Evolutionary conservation across 345 rosid species (phyloP).

Genomic region (Citropsis articulata): DNA sequence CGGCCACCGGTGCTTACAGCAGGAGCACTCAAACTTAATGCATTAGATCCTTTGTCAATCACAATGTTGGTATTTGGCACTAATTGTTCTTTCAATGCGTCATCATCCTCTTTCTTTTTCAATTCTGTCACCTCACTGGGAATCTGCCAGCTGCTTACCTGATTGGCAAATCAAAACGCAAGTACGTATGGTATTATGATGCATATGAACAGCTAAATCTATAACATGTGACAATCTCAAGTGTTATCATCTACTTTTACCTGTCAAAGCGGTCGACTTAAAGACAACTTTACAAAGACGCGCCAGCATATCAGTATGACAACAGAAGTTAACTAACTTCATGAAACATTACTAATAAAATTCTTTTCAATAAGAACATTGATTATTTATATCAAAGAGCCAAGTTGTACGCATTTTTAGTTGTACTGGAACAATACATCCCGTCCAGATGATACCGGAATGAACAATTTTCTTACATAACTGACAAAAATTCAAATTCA

Average conservation of each 20-base stretch:
- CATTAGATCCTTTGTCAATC: conserved; percentile 53
- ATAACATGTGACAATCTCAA: neutral
- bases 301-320: neutral
- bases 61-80: conserved; percentile 34
- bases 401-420: neutral
- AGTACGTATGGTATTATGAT: neutral
- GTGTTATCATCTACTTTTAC: neutral
- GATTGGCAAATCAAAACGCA: conserved; percentile 22
- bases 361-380: neutral
- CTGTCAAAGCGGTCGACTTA: neutral
- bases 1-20: conserved; percentile 83
- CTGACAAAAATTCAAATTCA: neutral
- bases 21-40: conserved; percentile 67
- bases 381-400: neutral
- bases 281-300: neutral
- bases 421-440: neutral
- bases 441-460: neutral
- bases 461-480: neutral
- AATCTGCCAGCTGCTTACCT: conserved; percentile 97
- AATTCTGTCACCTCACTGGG: conserved; percentile 78
- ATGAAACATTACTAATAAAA: neutral
- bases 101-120: conserved; percentile 60
- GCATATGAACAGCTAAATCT: neutral
- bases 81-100: conserved; percentile 43
- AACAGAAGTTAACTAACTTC: neutral